Percentiles rank a stretch among this genome's conserved stretches.
These are phyloP conservation scores for Penicillium capsulatum DNA, from an alignment of 2,329 filamentous ascomycete genomes.

Conservation along the genomic window DNA sequence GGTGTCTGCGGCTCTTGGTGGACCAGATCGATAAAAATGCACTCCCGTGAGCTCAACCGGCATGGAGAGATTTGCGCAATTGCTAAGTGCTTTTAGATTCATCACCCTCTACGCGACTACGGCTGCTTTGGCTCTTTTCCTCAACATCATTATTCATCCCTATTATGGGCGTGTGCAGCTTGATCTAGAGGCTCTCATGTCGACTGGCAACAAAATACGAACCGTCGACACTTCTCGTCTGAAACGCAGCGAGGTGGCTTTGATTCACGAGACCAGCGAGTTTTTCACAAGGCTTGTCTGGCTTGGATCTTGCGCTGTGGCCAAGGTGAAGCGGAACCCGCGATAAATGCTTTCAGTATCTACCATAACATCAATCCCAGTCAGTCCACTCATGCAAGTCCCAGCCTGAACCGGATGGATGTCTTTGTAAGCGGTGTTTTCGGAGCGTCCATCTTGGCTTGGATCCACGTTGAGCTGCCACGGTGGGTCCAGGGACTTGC, in stretches of 20 bases:
- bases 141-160: slow-evolving; percentile 21
- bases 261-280: slow-evolving; percentile 6
- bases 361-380: no score
- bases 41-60: slow-evolving; percentile 9
- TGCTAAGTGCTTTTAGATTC: slow-evolving; percentile 4
- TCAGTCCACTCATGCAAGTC: no score
- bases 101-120: slow-evolving; percentile 11
- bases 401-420: no score
- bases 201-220: slow-evolving; percentile 11
- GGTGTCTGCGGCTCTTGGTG: slow-evolving; percentile 10
- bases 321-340: slow-evolving; percentile 6
- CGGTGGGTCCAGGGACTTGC: no score
- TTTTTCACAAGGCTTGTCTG: slow-evolving; percentile 19
- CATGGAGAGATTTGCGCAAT: background rate
- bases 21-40: slow-evolving; percentile 4
- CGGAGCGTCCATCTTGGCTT: no score
- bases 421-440: no score
- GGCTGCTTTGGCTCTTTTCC: slow-evolving; percentile 15
- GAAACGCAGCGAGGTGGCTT: slow-evolving; percentile 4
- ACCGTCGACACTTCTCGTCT: slow-evolving; percentile 2
- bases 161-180: slow-evolving; percentile 7
- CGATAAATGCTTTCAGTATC: no score
- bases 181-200: slow-evolving; percentile 18
- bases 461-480: no score
- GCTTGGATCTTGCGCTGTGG: slow-evolving; percentile 18